Evolutionary conservation across 2,329 filamentous ascomycete species (phyloP), one percentile per base, ranked within the genome.

Genomic region (Aureobasidium sp.): DNA sequence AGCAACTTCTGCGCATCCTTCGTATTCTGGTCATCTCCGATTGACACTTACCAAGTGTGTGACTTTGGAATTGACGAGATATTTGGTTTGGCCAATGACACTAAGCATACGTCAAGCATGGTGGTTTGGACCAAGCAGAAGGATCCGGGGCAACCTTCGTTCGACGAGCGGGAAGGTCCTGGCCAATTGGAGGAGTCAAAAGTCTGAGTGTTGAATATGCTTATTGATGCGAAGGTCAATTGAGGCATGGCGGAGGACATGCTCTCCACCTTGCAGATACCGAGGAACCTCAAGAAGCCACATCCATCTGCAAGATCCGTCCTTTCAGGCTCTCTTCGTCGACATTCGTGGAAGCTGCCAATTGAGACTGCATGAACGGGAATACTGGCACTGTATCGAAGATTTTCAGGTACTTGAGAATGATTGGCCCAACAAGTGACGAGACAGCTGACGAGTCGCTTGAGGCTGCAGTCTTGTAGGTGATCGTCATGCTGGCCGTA

Each of bases 41-140:
- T 60, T 47, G 26, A 26, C 57, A 51, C 42, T 59, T 36, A 51
- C 23, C 57, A 51, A 60, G 42, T 50, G 46, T 41, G 26, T 50
- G 23, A 32, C 20, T 42, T 59, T 26, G 26, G 8, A 5, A 10
- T 15, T 17, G 13, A 27, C 26, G 26, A 50, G 36, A 34, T 5
- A 51, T 26, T 42, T 23, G 36, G 12, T 42, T 51, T 34, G 15
- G 46, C 46, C 57, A 51, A 60, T 51, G 57, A 60, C 48, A 47
- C 57, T 42, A 60, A 60, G 57, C 57, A 51, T 27, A 46, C 29
- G 26, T 60, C 32, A 51, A 50, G 57, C 44, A 37, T 32, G 32
- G 56, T 27, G 23, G 56, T 9, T 37, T 29, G 17, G 20, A 29
- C 39, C 20, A 48, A 48, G 44, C 32, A 60, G 9, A 42, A 27